Percentiles rank a stretch among this genome's conserved stretches.
Evolutionary conservation across 805 yeast genomes (phyloP).

Genomic region (Suhomyces faveliae): DNA sequence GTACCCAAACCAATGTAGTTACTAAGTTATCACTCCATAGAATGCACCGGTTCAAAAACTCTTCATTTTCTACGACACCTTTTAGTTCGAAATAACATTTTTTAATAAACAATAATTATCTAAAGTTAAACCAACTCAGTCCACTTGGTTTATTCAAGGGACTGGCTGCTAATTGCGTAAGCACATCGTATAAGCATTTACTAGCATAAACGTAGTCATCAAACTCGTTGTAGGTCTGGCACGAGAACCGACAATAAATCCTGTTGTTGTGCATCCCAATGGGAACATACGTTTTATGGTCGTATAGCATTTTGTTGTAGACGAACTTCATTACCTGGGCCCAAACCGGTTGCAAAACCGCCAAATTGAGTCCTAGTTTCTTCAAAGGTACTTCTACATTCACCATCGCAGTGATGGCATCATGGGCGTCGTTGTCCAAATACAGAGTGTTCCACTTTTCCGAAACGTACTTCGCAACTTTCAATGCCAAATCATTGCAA

Average conservation of each 20-base stretch:
- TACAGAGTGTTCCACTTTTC: constrained; percentile 38
- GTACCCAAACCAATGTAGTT: constrained; percentile 67
- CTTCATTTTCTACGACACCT: neutral
- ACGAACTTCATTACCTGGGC: neutral
- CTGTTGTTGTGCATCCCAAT: constrained; percentile 36
- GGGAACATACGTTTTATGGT: constrained; percentile 48
- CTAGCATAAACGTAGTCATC: constrained; percentile 52
- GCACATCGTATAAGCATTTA: constrained; percentile 30
- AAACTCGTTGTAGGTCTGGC: constrained; percentile 58
- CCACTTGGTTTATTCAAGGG: neutral
- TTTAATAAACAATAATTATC: neutral
- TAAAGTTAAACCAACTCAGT: neutral
- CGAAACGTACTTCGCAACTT: constrained; percentile 43
- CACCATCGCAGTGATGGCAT: constrained; percentile 44
- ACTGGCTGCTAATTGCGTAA: constrained; percentile 3
- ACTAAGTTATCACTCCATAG: too few relatives aligned
- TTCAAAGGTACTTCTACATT: constrained; percentile 39
- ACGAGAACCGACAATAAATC: constrained; percentile 47
- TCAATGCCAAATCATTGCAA: constrained; percentile 42
- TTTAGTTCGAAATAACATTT: neutral
- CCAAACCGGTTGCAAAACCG: constrained; percentile 4
- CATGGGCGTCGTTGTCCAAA: constrained; percentile 34
- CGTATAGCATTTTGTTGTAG: constrained; percentile 7
- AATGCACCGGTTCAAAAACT: too few relatives aligned
- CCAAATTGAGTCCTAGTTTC: constrained; percentile 11